Percentiles rank a stretch among this genome's conserved stretches.
phyloP scores from a whole-genome alignment of 2,329 filamentous ascomycete species.

The Rosellinia necatrix region DNA sequence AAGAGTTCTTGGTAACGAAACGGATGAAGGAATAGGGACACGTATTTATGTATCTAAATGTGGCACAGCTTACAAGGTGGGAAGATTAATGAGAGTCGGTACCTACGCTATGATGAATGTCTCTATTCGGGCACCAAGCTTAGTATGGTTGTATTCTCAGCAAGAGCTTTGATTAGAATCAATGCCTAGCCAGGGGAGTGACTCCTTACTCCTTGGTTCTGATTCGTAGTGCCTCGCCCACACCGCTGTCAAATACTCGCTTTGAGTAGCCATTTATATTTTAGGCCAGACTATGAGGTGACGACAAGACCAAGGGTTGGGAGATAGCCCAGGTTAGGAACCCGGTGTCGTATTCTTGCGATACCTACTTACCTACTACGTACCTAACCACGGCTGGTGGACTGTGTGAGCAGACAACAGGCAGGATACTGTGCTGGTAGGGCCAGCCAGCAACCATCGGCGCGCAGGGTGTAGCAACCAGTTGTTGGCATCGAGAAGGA shows the following conservation, averaged over 20 bases:
- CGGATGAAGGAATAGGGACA: background rate
- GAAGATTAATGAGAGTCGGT: conserved; percentile 1
- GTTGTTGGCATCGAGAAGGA: background rate
- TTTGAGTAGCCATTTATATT: background rate
- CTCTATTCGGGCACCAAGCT: background rate
- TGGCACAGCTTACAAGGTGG: too few species aligned
- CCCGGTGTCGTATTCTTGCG: too few species aligned
- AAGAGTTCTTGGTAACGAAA: background rate
- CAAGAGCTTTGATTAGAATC: background rate
- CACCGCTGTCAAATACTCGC: background rate
- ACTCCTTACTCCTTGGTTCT: background rate
- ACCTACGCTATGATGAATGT: background rate
- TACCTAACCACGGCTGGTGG: background rate
- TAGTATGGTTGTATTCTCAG: background rate
- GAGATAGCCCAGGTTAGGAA: too few species aligned
- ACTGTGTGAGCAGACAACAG: background rate
- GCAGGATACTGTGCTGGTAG: background rate
- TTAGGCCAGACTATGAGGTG: background rate
- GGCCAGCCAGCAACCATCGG: background rate
- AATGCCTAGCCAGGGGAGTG: conserved; percentile 1
- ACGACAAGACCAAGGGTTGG: background rate
- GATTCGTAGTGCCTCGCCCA: background rate
- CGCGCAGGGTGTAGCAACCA: too few species aligned
- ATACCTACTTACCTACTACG: too few species aligned
- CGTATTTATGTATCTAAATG: conserved; percentile 12